Conservation (phyloP, 768 basidiomycete species). For the Boletus rubroflammeus region DNA sequence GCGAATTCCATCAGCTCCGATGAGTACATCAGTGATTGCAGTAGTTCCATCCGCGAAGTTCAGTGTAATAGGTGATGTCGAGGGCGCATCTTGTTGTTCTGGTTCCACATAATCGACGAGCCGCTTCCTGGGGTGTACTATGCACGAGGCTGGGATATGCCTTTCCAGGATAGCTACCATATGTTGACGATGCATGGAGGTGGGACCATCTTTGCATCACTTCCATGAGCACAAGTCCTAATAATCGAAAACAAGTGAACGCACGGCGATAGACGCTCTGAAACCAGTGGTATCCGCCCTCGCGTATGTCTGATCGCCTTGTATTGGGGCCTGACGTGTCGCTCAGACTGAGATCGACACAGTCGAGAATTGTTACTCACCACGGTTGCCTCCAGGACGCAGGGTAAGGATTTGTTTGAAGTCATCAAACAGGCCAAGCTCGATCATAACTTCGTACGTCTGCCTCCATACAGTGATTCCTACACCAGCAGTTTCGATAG, state of each 20-base stretch:
- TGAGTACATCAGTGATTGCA: conserved; percentile 37
- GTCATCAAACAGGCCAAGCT: conserved; percentile 41
- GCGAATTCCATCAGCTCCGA: conserved; percentile 46
- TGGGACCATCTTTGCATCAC: conserved; percentile 3
- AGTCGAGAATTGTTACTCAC: no score
- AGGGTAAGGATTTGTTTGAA: conserved; percentile 7
- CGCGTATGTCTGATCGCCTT: conserved; percentile 29
- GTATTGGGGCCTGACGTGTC: not conserved
- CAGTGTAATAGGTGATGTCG: conserved; percentile 14
- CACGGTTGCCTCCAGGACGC: not conserved
- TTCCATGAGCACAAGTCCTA: not conserved
- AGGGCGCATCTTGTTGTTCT: conserved; percentile 21
- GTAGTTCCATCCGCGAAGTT: conserved; percentile 14
- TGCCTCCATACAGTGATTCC: conserved; percentile 46
- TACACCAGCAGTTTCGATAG: conserved; percentile 38
- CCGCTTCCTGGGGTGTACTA: conserved; percentile 17
- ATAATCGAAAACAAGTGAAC: not conserved
- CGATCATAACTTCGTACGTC: conserved; percentile 43
- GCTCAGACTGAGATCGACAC: not conserved
- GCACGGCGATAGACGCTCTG: conserved; percentile 22
- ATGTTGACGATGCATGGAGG: conserved; percentile 21
- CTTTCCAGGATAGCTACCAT: conserved; percentile 18
- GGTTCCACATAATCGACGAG: conserved; percentile 13
- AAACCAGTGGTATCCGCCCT: conserved; percentile 32
- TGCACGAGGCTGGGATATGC: conserved; percentile 20